A percentile compares a stretch with the other conserved stretches of the same genome.
phyloP scores from a whole-genome alignment of 805 yeast genomes.

The Cyberlindnera americana region DNA sequence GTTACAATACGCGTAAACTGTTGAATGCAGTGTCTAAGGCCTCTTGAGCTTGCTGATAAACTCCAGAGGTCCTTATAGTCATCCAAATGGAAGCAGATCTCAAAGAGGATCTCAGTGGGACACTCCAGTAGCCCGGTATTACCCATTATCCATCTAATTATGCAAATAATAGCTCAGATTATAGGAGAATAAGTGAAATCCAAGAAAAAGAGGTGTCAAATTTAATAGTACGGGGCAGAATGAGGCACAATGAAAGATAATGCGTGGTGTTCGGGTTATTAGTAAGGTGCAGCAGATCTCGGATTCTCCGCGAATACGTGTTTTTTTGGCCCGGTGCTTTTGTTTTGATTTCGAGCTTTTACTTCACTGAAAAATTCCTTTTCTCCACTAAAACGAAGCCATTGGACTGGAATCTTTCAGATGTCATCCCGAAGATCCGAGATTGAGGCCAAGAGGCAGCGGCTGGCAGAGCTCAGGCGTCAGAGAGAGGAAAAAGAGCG shows the following conservation, averaged over 20 bases:
- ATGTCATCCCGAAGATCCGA: slow-evolving; percentile 35
- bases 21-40: neutral
- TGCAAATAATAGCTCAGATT: too few species aligned
- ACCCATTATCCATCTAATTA: neutral
- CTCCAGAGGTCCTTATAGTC: slow-evolving; percentile 5
- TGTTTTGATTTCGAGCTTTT: too few species aligned
- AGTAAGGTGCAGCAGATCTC: too few species aligned
- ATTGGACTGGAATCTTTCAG: neutral
- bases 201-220: slow-evolving; percentile 7
- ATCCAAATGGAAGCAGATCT: slow-evolving; percentile 6
- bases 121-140: neutral
- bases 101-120: slow-evolving; percentile 7
- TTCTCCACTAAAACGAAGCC: too few species aligned
- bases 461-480: slow-evolving; percentile 48
- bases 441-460: slow-evolving; percentile 50
- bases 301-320: too few species aligned
- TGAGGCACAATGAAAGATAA: too few species aligned
- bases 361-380: neutral
- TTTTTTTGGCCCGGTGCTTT: too few species aligned
- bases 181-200: neutral
- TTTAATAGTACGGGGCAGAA: too few species aligned
- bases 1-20: slow-evolving; percentile 7
- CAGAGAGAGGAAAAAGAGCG: slow-evolving; percentile 36
- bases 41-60: neutral
- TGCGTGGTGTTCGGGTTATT: too few species aligned